Conservation (phyloP, 805 yeast species). For the Candida oleophila region DNA sequence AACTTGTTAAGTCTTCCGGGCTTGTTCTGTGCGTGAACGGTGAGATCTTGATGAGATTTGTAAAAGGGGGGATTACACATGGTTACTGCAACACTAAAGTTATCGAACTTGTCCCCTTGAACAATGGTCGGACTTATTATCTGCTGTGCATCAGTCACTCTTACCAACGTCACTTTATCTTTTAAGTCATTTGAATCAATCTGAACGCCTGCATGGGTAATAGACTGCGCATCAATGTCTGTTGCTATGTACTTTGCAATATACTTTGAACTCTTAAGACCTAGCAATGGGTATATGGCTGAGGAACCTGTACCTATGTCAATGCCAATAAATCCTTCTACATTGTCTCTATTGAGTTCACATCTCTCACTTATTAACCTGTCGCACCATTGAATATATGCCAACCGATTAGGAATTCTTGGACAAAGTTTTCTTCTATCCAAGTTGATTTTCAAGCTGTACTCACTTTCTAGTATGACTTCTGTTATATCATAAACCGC, state of each 20-base stretch:
- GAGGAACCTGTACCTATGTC: constrained; percentile 24
- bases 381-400: constrained; percentile 16
- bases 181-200: constrained; percentile 1
- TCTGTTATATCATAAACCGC: constrained; percentile 17
- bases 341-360: neutral
- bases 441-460: constrained; percentile 10
- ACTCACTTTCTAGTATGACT: constrained; percentile 12
- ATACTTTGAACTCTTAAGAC: constrained; percentile 2
- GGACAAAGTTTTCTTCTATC: constrained; percentile 17
- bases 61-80: constrained; percentile 24
- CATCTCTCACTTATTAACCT: constrained; percentile 7
- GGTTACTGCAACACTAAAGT: constrained; percentile 6
- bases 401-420: constrained; percentile 17
- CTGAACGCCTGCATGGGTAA: constrained; percentile 9
- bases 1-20: constrained; percentile 9
- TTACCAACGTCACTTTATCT: neutral
- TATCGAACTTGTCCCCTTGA: neutral
- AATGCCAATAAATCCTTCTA: constrained; percentile 9
- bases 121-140: neutral
- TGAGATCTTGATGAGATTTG: constrained; percentile 7
- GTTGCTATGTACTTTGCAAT: constrained; percentile 12
- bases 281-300: constrained; percentile 16
- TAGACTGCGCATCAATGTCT: constrained; percentile 14
- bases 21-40: constrained; percentile 7
- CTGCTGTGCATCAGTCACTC: neutral